Evolutionary conservation across 768 basidiomycete genomes (phyloP), one percentile per base, ranked within the genome.

Genomic region (Rhodotorula sphaerocarpa): DNA sequence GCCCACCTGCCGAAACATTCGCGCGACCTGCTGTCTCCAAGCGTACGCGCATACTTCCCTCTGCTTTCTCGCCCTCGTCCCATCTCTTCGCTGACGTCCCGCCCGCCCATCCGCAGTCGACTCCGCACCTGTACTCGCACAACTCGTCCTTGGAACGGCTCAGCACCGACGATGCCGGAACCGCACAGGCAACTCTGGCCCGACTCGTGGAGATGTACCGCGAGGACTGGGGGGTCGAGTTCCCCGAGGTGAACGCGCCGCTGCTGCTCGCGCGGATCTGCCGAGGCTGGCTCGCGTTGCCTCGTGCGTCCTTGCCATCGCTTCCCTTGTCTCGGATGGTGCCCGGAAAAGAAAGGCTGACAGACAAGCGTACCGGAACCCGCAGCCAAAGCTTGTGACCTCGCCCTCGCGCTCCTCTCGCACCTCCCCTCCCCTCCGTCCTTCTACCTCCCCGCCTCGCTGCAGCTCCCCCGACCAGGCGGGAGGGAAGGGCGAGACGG

Each of bases 191-290:
- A 2, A 42, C 43, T 33, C 53, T 68, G 1, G 41, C 56, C 1
- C 55, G 54, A 1, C 53, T 68, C 14, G 67, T 68, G 15, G 25
- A 9, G 9, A 42, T 68, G 56, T 68, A 42, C 15, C 42, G 47
- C 20, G 67, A 68, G 12, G 67, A 68, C 54, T 68, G 67, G 67
- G 43, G 33, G 1, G 47, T 68, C 18, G 52, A 60, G 2, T 64
- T 68, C 52, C 63, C 67, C 14, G 67, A 68, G 33, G 47, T 59
- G 18, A 68, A 68, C 43, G 36, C 61, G 1, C 52, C 59, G 9
- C 15, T 58, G 14, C 5, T 68, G 20, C 16, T 45, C 10, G 59
- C 50, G n/a, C n/a, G 63, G 16, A 11, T 61, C 2, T 56, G 53
- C 36, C 16, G 36, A 25, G 51, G 56, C 0, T 15, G 53, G 9